Percentiles rank a stretch among this genome's conserved stretches.
Evolutionary conservation across 2,329 filamentous ascomycete genomes (phyloP).

Genomic region (Penicillium sp.): DNA sequence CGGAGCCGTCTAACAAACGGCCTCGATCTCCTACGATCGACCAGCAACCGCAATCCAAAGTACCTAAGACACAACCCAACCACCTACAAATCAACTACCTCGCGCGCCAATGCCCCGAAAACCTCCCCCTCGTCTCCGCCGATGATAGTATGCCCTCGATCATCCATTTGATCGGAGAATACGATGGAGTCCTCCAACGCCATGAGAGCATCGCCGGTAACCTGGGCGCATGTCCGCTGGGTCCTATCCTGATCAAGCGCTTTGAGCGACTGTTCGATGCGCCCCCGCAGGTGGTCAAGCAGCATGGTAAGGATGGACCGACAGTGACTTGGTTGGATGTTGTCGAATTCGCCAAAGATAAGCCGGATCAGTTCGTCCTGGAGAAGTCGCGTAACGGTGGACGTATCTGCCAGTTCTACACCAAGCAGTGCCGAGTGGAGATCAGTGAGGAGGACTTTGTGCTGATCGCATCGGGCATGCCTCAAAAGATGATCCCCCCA

Average conservation of each 20-base stretch:
- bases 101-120: slow-evolving; percentile 61
- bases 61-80: slow-evolving; percentile 55
- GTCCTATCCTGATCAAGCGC: slow-evolving; percentile 78
- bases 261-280: slow-evolving; percentile 86
- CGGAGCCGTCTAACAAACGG: slow-evolving; percentile 45
- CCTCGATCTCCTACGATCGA: slow-evolving; percentile 48
- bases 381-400: slow-evolving; percentile 67
- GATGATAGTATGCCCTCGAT: slow-evolving; percentile 74
- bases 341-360: slow-evolving; percentile 78
- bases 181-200: slow-evolving; percentile 80
- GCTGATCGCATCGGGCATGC: slow-evolving; percentile 76
- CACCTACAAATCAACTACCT: slow-evolving; percentile 70
- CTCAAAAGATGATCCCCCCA: slow-evolving; percentile 78
- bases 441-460: slow-evolving; percentile 87
- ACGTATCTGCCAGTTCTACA: slow-evolving; percentile 76
- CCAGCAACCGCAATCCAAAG: slow-evolving; percentile 48
- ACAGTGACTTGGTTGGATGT: slow-evolving; percentile 81
- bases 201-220: slow-evolving; percentile 86
- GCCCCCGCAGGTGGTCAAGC: slow-evolving; percentile 67
- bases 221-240: slow-evolving; percentile 78
- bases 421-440: slow-evolving; percentile 78
- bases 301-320: slow-evolving; percentile 59
- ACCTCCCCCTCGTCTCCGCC: slow-evolving; percentile 61
- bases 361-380: slow-evolving; percentile 74
- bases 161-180: slow-evolving; percentile 71